Base-by-base conservation (phyloP, 1,284 basidiomycete species). In the Pterulicium gracile region DNA sequence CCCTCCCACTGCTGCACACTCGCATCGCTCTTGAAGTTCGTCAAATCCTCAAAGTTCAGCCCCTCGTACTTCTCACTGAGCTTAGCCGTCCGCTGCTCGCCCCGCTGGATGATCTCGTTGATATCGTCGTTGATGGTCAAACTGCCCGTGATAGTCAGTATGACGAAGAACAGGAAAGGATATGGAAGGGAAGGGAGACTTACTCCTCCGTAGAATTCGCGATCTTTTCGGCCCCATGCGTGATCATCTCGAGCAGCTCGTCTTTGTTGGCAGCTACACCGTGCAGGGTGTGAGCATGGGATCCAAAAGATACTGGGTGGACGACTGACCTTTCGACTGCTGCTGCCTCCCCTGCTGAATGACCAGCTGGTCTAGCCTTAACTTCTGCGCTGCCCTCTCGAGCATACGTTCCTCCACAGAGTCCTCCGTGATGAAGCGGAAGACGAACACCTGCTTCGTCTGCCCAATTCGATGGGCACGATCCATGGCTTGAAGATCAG, bases 401-500 rank as follows among this genome's bases (percentile, higher is more conserved):
- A 98, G 67, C 75, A 98, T 96, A 27, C 95, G 82, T 66, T 98
- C 96, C 65, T 98, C 96, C 21, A 98, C 93, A 43, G 92, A 94
- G 44, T 87, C 85, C 61, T 97, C 93, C 0, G 96, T 98, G 56
- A 99, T 89, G 63, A 98, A 98, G 20, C 95, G 75, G 73, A 94
- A 99, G 1, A 98, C 96, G 58, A 95, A 96, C 15, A 98, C 95
- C 64, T 98, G 95, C 66, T 98, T 98, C 44, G 89, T 98, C 67
- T 98, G 96, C 2, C 95, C 95, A 52, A 98, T 98, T 55, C 95
- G 89, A 67, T 98, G 95, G 0, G 95, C 95, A 53, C 95, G 88
- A 61, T 98, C 95, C 96, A 98, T 98, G 3, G 96, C 96, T 63
- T 98, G 96, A 47, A 98, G 63, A 70, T 99, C 96, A 3, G 95